These are phyloP conservation scores for Apophysomyces elegans DNA, from an alignment of 371 early-diverging fungal genomes.

Conservation along the genomic window DNA sequence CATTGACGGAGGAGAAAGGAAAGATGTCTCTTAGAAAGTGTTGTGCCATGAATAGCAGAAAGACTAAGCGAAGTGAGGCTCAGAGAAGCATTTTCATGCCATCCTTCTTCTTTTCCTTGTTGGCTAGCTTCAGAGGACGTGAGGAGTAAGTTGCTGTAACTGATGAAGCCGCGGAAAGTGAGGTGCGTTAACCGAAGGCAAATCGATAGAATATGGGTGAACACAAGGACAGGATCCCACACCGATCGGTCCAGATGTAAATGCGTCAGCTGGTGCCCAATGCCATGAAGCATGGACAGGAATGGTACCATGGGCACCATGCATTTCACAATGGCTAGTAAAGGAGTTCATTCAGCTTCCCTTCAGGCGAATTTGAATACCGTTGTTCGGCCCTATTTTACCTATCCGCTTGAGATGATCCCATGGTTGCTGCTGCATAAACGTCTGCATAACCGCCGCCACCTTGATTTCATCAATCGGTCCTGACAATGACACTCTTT, in stretches of 20 bases:
- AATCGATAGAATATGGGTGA: not conserved
- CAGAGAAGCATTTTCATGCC: not conserved
- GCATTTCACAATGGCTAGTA: not conserved
- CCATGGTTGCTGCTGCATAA: not conserved
- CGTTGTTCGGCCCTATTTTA: not conserved
- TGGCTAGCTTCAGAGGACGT: not conserved
- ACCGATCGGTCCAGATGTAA: not conserved
- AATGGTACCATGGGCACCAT: not conserved
- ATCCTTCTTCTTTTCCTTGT: no score
- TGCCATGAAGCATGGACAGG: not conserved
- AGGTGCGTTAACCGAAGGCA: not conserved
- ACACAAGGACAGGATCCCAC: not conserved
- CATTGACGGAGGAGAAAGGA: not conserved
- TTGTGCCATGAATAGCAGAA: not conserved
- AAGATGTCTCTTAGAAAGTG: not conserved
- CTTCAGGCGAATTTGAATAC: not conserved
- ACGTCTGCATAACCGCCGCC: not conserved
- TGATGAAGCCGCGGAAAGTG: not conserved
- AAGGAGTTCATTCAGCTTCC: not conserved
- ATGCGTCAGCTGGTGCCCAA: not conserved
- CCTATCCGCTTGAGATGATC: not conserved
- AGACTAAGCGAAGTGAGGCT: not conserved
- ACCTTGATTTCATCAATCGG: not conserved
- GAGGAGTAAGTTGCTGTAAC: not conserved
- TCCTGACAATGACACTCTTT: not conserved